Evolutionary conservation across 2,329 filamentous ascomycete genomes (phyloP).

Genomic region (Tolypocladium sp.): DNA sequence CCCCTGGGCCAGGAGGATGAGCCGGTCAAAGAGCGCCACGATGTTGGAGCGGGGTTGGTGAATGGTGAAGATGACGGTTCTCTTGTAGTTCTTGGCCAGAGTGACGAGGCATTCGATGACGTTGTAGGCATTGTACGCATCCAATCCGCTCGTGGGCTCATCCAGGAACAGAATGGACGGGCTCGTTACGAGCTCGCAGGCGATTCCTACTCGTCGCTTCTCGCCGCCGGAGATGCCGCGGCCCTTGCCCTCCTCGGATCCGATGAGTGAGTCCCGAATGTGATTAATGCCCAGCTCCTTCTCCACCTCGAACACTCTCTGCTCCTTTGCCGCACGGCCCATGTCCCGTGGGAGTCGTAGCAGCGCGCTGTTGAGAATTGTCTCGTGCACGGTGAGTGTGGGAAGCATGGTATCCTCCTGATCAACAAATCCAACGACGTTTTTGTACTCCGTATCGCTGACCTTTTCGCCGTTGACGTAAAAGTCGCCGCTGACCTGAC

Average conservation of each 20-base stretch:
- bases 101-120: conserved; percentile 94
- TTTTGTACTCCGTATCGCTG: conserved; percentile 74
- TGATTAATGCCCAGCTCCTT: conserved; percentile 90
- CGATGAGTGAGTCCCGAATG: conserved; percentile 91
- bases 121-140: conserved; percentile 97
- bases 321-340: conserved; percentile 79
- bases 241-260: conserved; percentile 88
- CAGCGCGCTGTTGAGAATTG: conserved; percentile 87
- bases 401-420: conserved; percentile 97
- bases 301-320: conserved; percentile 86
- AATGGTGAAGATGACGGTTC: conserved; percentile 96
- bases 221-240: conserved; percentile 96
- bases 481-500: conserved; percentile 68
- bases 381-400: conserved; percentile 94
- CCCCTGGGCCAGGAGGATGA: conserved; percentile 85
- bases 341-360: conserved; percentile 89
- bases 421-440: conserved; percentile 91
- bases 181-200: conserved; percentile 94
- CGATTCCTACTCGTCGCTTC: conserved; percentile 91
- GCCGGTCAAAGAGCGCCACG: conserved; percentile 87
- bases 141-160: conserved; percentile 90
- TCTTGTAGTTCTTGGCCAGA: conserved; percentile 89
- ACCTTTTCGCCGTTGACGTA: conserved; percentile 92
- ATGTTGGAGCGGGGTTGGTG: conserved; percentile 98
- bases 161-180: conserved; percentile 96